Conservation (phyloP, 179 eudicot genomes). For the Carnegiea gigantea region DNA sequence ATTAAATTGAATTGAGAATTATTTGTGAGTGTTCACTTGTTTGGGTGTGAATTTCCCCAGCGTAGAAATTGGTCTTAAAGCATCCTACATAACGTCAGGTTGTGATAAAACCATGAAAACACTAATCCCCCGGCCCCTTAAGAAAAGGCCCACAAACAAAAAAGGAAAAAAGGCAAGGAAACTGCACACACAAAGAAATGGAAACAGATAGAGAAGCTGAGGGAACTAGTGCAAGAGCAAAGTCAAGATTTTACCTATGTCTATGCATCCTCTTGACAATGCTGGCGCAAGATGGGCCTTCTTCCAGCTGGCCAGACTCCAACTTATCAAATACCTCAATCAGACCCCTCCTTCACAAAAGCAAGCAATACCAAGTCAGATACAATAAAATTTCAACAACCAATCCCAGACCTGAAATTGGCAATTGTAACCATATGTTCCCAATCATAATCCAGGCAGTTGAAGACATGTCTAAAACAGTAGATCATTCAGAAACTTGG, state of each 20-base stretch:
- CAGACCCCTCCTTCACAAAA: conserved; percentile 63
- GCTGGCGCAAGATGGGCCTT: conserved; percentile 46
- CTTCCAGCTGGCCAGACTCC: conserved; percentile 52
- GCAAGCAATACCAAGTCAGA: conserved; percentile 1
- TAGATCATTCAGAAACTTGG: neutral
- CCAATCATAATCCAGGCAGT: neutral
- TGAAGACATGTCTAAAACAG: too few relatives aligned
- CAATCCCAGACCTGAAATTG: neutral
- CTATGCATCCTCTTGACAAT: conserved; percentile 57
- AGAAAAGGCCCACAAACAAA: neutral
- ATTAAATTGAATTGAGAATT: too few relatives aligned
- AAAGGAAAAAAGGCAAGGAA: neutral
- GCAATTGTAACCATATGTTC: neutral
- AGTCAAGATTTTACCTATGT: conserved; percentile 48
- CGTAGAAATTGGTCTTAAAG: too few relatives aligned
- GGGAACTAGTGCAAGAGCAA: neutral
- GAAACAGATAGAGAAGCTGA: neutral
- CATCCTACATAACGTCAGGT: too few relatives aligned
- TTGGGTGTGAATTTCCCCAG: too few relatives aligned
- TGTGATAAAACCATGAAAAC: too few relatives aligned
- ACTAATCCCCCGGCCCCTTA: too few relatives aligned
- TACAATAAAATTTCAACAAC: neutral
- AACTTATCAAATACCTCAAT: conserved; percentile 70
- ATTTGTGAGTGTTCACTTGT: too few relatives aligned
- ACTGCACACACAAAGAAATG: neutral